Evolutionary conservation across 2,329 filamentous ascomycete species (phyloP).

Genomic region (Xylaria arbuscula): DNA sequence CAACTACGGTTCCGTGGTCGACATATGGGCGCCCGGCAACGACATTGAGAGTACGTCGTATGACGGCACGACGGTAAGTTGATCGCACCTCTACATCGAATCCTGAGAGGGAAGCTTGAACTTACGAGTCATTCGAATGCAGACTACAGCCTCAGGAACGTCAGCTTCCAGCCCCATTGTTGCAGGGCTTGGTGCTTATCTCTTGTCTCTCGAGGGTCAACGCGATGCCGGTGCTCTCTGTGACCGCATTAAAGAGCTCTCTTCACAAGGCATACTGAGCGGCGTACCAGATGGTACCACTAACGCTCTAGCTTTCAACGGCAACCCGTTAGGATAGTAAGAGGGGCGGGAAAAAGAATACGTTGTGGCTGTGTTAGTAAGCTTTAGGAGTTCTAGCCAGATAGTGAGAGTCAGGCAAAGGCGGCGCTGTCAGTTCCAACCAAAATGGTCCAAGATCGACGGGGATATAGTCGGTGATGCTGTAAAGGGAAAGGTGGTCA

Average conservation of each 20-base stretch:
- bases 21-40: conserved; percentile 58
- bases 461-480: background rate
- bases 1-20: conserved; percentile 60
- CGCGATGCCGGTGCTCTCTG: conserved; percentile 30
- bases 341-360: background rate
- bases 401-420: background rate
- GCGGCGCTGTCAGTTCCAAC: background rate
- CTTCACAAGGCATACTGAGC: conserved; percentile 28
- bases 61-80: conserved; percentile 29
- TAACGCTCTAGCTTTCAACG: conserved; percentile 42
- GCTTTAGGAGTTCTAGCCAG: background rate
- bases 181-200: conserved; percentile 63
- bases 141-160: conserved; percentile 58
- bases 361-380: conserved; percentile 2
- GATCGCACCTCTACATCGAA: background rate
- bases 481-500: background rate
- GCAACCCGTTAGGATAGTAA: conserved; percentile 20
- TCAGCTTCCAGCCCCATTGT: conserved; percentile 66
- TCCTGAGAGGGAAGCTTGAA: background rate
- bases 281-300: conserved; percentile 33
- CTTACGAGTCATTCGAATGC: conserved; percentile 9
- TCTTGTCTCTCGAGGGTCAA: conserved; percentile 43
- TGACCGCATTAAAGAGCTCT: conserved; percentile 36
- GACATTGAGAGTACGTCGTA: conserved; percentile 55
- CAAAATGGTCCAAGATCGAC: background rate